These are phyloP conservation scores for Yamadazyma takamatsuzukensis DNA, from an alignment of 805 yeast genomes.

Conservation along the genomic window DNA sequence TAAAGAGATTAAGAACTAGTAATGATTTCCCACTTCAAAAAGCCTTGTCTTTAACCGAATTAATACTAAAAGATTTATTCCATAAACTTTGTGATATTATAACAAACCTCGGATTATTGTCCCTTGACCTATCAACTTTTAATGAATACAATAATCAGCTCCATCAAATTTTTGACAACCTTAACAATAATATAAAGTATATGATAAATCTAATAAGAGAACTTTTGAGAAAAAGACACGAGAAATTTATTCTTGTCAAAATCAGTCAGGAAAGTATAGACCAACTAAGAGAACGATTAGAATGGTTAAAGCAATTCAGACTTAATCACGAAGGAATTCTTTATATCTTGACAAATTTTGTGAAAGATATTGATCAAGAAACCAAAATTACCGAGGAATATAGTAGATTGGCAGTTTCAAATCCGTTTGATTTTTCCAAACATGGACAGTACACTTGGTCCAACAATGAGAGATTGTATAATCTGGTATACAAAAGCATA, in stretches of 20 bases:
- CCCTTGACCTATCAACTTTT: slow-evolving; percentile 28
- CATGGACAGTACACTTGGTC: slow-evolving; percentile 29
- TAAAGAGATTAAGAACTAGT: slow-evolving; percentile 49
- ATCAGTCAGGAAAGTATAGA: slow-evolving; percentile 41
- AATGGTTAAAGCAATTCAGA: slow-evolving; percentile 45
- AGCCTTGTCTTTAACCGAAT: slow-evolving; percentile 63
- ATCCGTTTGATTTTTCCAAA: slow-evolving; percentile 30
- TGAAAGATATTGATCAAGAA: slow-evolving; percentile 12
- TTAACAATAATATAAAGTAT: slow-evolving; percentile 64
- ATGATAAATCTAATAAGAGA: slow-evolving; percentile 70
- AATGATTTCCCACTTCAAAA: slow-evolving; percentile 58
- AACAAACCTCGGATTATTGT: slow-evolving; percentile 39
- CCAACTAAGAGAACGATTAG: slow-evolving; percentile 40
- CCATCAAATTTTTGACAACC: slow-evolving; percentile 35
- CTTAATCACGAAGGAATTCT: slow-evolving; percentile 49
- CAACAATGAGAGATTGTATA: slow-evolving; percentile 24
- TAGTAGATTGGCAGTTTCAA: slow-evolving; percentile 24
- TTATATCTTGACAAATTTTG: slow-evolving; percentile 23
- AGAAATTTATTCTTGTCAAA: slow-evolving; percentile 63
- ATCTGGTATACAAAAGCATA: slow-evolving; percentile 16
- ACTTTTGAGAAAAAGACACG: slow-evolving; percentile 66
- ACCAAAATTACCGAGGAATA: slow-evolving; percentile 23
- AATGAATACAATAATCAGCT: slow-evolving; percentile 35
- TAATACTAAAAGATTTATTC: slow-evolving; percentile 56
- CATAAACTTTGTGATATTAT: slow-evolving; percentile 35